Conservation (phyloP, 768 basidiomycete genomes). For the Trametes cubensis region DNA sequence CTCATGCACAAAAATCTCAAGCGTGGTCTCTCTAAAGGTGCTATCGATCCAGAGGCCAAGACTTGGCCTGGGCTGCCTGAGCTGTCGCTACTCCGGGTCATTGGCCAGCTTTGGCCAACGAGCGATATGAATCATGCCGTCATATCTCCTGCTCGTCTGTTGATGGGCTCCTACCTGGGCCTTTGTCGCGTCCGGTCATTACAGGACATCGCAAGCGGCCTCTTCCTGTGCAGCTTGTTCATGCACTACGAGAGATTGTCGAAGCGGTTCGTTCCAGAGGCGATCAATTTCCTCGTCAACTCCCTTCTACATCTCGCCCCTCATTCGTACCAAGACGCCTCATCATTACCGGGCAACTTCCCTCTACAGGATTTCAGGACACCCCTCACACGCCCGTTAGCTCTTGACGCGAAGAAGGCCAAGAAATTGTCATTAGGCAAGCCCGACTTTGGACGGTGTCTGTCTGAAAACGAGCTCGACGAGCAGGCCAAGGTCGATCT, state of each 20-base stretch:
- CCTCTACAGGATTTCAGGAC: constrained; percentile 71
- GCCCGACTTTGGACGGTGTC: constrained; percentile 50
- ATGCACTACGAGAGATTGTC: constrained; percentile 84
- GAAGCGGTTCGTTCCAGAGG: constrained; percentile 88
- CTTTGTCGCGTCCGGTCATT: constrained; percentile 78
- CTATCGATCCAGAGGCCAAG: constrained; percentile 60
- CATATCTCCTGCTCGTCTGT: constrained; percentile 79
- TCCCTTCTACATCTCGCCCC: constrained; percentile 75
- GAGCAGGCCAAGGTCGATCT: constrained; percentile 78
- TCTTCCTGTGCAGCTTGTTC: constrained; percentile 87
- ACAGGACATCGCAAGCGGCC: constrained; percentile 76
- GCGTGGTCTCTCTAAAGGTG: constrained; percentile 74
- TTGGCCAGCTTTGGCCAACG: constrained; percentile 88
- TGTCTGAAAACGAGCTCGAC: constrained; percentile 32
- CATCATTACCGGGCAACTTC: constrained; percentile 67
- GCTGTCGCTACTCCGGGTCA: constrained; percentile 75
- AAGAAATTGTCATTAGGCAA: constrained; percentile 43
- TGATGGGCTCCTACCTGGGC: constrained; percentile 91
- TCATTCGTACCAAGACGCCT: constrained; percentile 47
- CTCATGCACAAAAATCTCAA: constrained; percentile 91
- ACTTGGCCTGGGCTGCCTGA: constrained; percentile 92
- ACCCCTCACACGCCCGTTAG: constrained; percentile 45
- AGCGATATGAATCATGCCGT: constrained; percentile 94
- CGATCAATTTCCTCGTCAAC: constrained; percentile 77
- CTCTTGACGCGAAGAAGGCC: constrained; percentile 45